Percentiles rank a stretch among this genome's conserved stretches.
Conservation (phyloP, 202 grass and related monocot genomes). For the Zizania palustris region DNA sequence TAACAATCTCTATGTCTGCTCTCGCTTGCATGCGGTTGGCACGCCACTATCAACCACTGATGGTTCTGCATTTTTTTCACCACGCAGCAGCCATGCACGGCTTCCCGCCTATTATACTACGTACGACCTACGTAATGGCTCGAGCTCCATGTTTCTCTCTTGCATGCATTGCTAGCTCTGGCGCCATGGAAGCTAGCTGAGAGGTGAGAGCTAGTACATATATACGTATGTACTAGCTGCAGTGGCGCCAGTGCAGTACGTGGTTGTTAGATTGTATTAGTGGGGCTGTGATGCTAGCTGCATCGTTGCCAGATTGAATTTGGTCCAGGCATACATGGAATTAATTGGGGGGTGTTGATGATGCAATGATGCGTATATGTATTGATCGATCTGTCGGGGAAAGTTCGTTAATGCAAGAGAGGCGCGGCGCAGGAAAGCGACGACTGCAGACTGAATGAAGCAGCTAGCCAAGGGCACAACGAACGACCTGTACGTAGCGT, state of each 20-base stretch:
- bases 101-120: too few relatives aligned
- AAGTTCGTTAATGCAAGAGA: not conserved
- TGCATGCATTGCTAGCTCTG: too few relatives aligned
- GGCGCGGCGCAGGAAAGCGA: conserved; percentile 2
- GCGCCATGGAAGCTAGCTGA: too few relatives aligned
- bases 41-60: not conserved
- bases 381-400: not conserved
- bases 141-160: too few relatives aligned
- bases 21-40: not conserved
- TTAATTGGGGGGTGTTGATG: not conserved
- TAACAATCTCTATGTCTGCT: not conserved
- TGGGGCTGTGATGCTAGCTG: too few relatives aligned
- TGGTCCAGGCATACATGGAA: not conserved
- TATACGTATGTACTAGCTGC: too few relatives aligned
- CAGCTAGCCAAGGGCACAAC: not conserved
- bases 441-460: not conserved
- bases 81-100: not conserved
- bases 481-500: too few relatives aligned
- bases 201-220: too few relatives aligned
- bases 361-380: not conserved
- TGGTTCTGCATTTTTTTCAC: not conserved
- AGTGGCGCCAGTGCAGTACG: too few relatives aligned
- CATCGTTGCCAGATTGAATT: not conserved
- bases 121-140: too few relatives aligned
- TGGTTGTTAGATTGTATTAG: too few relatives aligned